Conservation (phyloP, 164 flowering plant species). For the Macadamia integrifolia region DNA sequence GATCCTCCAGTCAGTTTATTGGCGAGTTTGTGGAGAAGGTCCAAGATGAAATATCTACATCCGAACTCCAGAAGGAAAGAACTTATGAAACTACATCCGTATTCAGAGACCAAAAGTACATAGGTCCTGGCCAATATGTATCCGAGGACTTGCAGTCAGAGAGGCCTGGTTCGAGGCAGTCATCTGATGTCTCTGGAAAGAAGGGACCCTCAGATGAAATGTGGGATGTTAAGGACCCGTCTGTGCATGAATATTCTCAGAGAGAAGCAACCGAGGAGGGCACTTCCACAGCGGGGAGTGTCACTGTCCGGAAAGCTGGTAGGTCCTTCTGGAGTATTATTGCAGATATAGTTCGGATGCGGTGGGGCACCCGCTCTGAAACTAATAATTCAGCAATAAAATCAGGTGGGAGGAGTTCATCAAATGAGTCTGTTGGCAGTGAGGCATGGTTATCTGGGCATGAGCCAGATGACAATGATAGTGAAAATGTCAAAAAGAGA, state of each 20-base stretch:
- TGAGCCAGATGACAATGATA: conserved; percentile 53
- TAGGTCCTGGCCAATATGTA: conserved; percentile 14
- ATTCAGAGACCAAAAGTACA: conserved; percentile 18
- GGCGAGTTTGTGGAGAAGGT: conserved; percentile 63
- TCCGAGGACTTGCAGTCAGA: conserved; percentile 22
- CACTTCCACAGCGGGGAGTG: conserved; percentile 23
- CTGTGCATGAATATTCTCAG: conserved; percentile 29
- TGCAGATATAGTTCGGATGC: conserved; percentile 47
- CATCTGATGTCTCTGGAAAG: conserved; percentile 39
- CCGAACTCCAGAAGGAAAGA: conserved; percentile 31
- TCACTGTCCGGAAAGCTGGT: conserved; percentile 43
- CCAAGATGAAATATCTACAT: conserved; percentile 38
- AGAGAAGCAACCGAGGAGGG: conserved; percentile 29
- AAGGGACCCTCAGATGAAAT: conserved; percentile 73
- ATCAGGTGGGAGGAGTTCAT: conserved; percentile 45
- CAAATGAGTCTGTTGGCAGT: conserved; percentile 58
- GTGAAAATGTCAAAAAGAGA: conserved; percentile 29
- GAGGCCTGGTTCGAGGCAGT: conserved; percentile 31
- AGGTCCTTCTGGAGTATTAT: conserved; percentile 74
- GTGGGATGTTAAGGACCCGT: conserved; percentile 59
- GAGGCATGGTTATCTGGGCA: conserved; percentile 80
- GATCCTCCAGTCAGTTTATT: conserved; percentile 48
- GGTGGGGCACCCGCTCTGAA: conserved; percentile 55
- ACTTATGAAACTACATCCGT: conserved; percentile 17
- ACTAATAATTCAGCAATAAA: conserved; percentile 34